Evolutionary conservation across 345 rosid genomes (phyloP), one percentile per base, ranked within the genome.

Genomic region (Aquilaria malaccensis): DNA sequence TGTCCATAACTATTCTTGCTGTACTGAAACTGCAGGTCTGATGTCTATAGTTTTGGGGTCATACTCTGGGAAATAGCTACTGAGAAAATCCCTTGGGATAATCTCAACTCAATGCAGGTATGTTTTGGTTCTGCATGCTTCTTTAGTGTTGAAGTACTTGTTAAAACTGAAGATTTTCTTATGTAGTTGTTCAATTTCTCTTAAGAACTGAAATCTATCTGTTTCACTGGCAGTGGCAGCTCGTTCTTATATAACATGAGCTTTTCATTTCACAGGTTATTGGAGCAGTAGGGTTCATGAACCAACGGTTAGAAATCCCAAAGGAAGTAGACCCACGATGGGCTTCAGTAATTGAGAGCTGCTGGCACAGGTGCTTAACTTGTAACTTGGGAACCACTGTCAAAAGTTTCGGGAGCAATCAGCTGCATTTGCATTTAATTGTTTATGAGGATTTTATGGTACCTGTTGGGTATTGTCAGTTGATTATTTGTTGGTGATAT

Each of bases 241-340:
- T 50, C 33, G 30, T 11, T 14, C 14, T 13, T 45, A 50, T 50
- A 61, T 62, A 13, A 58, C 30, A 50, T 54, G 41, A 7, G 31
- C 55, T 29, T 33, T 62, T 43, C 65, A 43, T 22, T 57, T 62
- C 73, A 74, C 82, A 93, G 98, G 88, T 93, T 78, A 84, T 93
- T 53, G 98, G 91, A 72, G 97, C 99, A 65, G 99, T 90, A 48
- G 99, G 99, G 60, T 94, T 84, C 84, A 94, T 94, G 96, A 78
- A 90, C 74, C 97, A 90, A 74, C 81, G 92, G 58, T 73, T 94
- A 46, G 99, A 94, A 64, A 85, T 88, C 55, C 97, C 99, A 50
- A 77, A 78, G 41, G 85, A 90, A 46, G 70, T 79, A 55, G 96
- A 94, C 79, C 95, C 97, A 58, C 76, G 70, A 59, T 90, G 96